A percentile compares a stretch with the other conserved stretches of the same genome.
Evolutionary conservation across 2,329 filamentous ascomycete genomes (phyloP).

Genomic region (Aspergillus carbonarius): DNA sequence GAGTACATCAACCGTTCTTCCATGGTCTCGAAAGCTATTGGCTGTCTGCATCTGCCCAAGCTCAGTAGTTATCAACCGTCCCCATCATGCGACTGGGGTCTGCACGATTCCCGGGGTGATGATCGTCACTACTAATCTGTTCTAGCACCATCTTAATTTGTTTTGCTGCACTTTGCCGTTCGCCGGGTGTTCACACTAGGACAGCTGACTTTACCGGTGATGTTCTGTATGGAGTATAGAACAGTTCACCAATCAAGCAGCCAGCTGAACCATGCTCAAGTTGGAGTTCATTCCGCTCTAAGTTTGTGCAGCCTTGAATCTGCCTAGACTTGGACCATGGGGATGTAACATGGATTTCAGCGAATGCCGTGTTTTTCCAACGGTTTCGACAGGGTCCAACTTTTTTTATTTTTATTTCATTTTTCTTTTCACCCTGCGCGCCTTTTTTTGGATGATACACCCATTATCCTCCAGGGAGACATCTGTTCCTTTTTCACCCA

Average conservation of each 20-base stretch:
- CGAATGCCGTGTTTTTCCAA: constrained; percentile 30
- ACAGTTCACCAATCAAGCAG: constrained; percentile 14
- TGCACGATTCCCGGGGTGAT: constrained; percentile 32
- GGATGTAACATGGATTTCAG: constrained; percentile 30
- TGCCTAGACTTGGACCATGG: constrained; percentile 23
- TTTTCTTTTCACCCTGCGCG: neutral
- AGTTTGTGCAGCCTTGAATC: constrained; percentile 25
- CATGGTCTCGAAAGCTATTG: constrained; percentile 20
- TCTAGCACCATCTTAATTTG: constrained; percentile 37
- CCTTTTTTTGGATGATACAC: constrained; percentile 23
- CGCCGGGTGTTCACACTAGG: constrained; percentile 32
- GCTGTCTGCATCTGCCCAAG: constrained; percentile 25
- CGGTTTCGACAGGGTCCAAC: constrained; percentile 20
- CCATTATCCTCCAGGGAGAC: constrained; percentile 21
- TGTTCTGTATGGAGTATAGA: constrained; percentile 26
- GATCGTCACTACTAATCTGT: constrained; percentile 35
- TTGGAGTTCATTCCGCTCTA: constrained; percentile 23
- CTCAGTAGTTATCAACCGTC: constrained; percentile 30
- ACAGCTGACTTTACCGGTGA: constrained; percentile 31
- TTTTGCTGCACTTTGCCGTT: constrained; percentile 35
- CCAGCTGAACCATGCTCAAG: constrained; percentile 15
- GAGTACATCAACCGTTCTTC: constrained; percentile 14
- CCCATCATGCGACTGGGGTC: constrained; percentile 35
- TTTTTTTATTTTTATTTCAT: constrained; percentile 1
- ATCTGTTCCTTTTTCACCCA: constrained; percentile 14